Conservation (phyloP, 306 rosid genomes). For the Argentina anserina region DNA sequence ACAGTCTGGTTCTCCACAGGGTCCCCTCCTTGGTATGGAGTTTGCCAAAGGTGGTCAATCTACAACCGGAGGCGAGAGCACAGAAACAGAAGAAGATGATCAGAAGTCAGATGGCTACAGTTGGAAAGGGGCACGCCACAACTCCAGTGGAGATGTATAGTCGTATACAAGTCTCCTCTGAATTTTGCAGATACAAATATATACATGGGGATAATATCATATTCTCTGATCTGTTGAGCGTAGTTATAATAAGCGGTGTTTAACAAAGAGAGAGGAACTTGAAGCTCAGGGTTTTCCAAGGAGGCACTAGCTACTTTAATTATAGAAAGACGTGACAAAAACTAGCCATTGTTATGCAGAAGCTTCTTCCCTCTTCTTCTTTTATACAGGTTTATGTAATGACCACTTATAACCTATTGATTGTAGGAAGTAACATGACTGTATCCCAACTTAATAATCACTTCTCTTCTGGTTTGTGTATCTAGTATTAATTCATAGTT, state of each 20-base stretch:
- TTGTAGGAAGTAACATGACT: conserved; percentile 28
- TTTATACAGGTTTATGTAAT: conserved; percentile 30
- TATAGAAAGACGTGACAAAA: conserved; percentile 26
- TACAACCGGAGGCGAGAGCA: conserved; percentile 45
- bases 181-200: conserved; percentile 42
- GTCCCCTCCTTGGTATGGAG: conserved; percentile 50
- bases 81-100: conserved; percentile 68
- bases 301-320: conserved; percentile 17
- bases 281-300: conserved; percentile 18
- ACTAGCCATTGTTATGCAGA: conserved; percentile 18
- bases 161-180: conserved; percentile 20
- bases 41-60: conserved; percentile 57
- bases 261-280: conserved; percentile 25
- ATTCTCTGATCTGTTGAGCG: conserved; percentile 23
- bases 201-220: conserved; percentile 26
- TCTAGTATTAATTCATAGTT: background rate
- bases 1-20: conserved; percentile 66
- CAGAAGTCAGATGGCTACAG: conserved; percentile 76
- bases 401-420: conserved; percentile 17
- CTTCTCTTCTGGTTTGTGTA: conserved; percentile 1
- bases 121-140: conserved; percentile 50
- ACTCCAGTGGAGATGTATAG: conserved; percentile 36
- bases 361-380: conserved; percentile 13
- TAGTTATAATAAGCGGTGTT: conserved; percentile 26
- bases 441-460: conserved; percentile 10